Conservation (phyloP, 805 yeast genomes). For the Cyberlindnera amylophila region DNA sequence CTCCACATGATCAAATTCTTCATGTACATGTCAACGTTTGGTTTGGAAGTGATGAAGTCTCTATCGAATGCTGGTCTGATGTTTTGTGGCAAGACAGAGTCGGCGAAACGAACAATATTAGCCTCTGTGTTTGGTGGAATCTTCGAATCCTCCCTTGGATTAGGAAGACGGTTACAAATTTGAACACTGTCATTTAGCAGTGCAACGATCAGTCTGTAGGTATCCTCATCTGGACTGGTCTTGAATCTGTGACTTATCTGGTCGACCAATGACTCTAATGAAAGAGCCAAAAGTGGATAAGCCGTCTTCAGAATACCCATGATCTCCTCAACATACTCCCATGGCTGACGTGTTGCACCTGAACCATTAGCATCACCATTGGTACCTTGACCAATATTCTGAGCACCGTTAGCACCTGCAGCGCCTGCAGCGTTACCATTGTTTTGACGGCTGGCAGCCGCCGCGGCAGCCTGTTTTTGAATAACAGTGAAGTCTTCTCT, state of each 20-base stretch:
- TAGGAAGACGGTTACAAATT: constrained; percentile 78
- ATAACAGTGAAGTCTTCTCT: constrained; percentile 89
- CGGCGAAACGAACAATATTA: constrained; percentile 84
- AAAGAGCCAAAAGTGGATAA: constrained; percentile 86
- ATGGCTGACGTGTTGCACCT: constrained; percentile 61
- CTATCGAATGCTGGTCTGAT: constrained; percentile 86
- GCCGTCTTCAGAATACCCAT: constrained; percentile 96
- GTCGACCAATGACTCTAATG: constrained; percentile 91
- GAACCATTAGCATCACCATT: constrained; percentile 6
- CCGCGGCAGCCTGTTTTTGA: constrained; percentile 67
- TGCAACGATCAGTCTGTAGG: constrained; percentile 90
- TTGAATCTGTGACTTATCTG: constrained; percentile 93
- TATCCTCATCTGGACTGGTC: constrained; percentile 92
- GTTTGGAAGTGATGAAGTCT: constrained; percentile 83
- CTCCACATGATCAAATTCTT: constrained; percentile 86
- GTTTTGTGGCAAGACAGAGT: constrained; percentile 84
- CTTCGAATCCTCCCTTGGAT: constrained; percentile 83
- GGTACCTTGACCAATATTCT: not conserved
- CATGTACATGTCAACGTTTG: constrained; percentile 84
- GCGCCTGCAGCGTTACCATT: constrained; percentile 1
- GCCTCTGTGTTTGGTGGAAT: constrained; percentile 90
- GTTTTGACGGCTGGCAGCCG: constrained; percentile 32
- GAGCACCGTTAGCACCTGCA: constrained; percentile 3
- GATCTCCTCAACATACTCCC: constrained; percentile 90
- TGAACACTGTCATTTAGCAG: constrained; percentile 90